Conservation (phyloP, 2,329 filamentous ascomycete species). For the Immersiporthe knoxdaviesiana region DNA sequence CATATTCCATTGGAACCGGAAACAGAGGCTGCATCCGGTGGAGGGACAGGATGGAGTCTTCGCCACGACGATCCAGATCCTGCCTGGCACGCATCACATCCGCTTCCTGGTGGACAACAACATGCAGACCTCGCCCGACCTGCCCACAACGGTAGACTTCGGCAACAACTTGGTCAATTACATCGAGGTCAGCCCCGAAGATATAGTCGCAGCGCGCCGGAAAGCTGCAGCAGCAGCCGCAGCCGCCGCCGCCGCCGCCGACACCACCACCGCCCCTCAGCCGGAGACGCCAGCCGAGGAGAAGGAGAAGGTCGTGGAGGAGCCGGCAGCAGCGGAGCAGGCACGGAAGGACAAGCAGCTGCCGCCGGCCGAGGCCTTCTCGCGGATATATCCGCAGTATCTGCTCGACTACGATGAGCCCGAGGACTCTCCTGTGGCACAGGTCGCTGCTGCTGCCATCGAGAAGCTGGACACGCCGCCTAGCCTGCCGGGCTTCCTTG, state of each 20-base stretch:
- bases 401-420: slow-evolving; percentile 84
- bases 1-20: slow-evolving; percentile 96
- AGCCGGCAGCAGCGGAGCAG: slow-evolving; percentile 47
- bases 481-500: slow-evolving; percentile 84
- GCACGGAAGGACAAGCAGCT: slow-evolving; percentile 58
- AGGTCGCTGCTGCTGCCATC: slow-evolving; percentile 74
- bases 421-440: slow-evolving; percentile 76
- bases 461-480: slow-evolving; percentile 83
- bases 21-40: slow-evolving; percentile 85
- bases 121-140: slow-evolving; percentile 83
- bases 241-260: neutral
- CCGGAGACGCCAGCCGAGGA: slow-evolving; percentile 38
- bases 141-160: slow-evolving; percentile 96
- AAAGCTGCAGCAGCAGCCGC: slow-evolving; percentile 32
- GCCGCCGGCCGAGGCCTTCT: slow-evolving; percentile 64
- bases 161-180: slow-evolving; percentile 99
- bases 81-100: slow-evolving; percentile 93
- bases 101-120: slow-evolving; percentile 94
- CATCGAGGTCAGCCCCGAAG: slow-evolving; percentile 85
- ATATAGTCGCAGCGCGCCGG: slow-evolving; percentile 50
- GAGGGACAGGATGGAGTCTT: slow-evolving; percentile 66
- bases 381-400: slow-evolving; percentile 78
- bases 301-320: slow-evolving; percentile 33
- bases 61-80: slow-evolving; percentile 78
- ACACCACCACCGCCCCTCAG: slow-evolving; percentile 35